Conservation (phyloP, 495 filamentous ascomycete species). For the Parachaetomium inaequale region DNA sequence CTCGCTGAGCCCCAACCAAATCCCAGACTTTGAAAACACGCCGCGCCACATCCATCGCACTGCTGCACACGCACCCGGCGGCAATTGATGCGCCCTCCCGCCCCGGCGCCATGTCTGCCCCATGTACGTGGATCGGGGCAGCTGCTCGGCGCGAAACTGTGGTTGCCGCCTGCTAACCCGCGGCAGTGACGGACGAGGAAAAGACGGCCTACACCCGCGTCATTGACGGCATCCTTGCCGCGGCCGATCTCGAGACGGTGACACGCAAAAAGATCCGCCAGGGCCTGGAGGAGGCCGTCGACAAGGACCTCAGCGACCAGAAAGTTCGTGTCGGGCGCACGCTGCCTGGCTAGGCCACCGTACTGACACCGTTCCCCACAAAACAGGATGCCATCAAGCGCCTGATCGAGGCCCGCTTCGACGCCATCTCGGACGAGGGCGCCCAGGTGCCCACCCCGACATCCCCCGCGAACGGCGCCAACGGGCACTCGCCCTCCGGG, state of each 20-base stretch:
- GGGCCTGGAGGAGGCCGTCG: conserved; percentile 64
- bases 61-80: not conserved
- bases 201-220: conserved; percentile 70
- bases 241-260: conserved; percentile 81
- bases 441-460: conserved; percentile 31
- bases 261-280: conserved; percentile 91
- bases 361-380: conserved; percentile 1
- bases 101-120: conserved; percentile 30
- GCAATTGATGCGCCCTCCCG: conserved; percentile 26
- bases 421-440: conserved; percentile 61
- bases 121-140: conserved; percentile 20
- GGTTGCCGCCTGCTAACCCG: not conserved
- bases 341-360: not conserved
- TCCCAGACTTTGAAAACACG: not conserved
- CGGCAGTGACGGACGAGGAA: conserved; percentile 62
- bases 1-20: not conserved
- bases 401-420: conserved; percentile 87
- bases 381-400: conserved; percentile 70
- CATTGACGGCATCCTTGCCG: conserved; percentile 85
- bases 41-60: not conserved
- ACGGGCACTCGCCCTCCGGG: conserved; percentile 38
- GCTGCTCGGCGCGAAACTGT: not conserved
- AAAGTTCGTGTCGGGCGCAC: conserved; percentile 57
- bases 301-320: conserved; percentile 77
- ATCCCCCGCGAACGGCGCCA: conserved; percentile 33